Percentiles rank a stretch among this genome's conserved stretches.
These are phyloP conservation scores for Psidium guajava DNA, from an alignment of 345 rosid species.

Conservation along the genomic window DNA sequence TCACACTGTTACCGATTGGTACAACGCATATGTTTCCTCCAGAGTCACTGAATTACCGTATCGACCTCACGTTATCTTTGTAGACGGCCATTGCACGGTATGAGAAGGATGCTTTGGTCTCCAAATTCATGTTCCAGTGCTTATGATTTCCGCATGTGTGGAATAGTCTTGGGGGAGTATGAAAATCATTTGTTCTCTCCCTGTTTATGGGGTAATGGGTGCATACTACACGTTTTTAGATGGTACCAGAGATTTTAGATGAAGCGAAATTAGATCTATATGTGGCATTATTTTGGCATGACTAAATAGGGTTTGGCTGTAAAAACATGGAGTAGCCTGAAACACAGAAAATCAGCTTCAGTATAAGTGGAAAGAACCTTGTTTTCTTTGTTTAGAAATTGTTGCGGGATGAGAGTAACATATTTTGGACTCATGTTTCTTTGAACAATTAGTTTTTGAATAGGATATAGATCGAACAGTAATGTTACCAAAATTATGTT, in stretches of 20 bases:
- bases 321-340: not conserved
- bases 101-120: not conserved
- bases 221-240: not conserved
- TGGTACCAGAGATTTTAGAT: not conserved
- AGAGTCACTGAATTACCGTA: slow-evolving; percentile 73
- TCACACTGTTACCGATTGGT: slow-evolving; percentile 96
- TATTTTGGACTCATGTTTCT: not conserved
- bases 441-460: not conserved
- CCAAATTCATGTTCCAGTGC: not conserved
- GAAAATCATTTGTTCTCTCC: not conserved
- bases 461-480: not conserved
- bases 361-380: not conserved
- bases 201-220: not conserved
- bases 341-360: not conserved
- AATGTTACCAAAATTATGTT: not conserved
- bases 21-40: slow-evolving; percentile 76
- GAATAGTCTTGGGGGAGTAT: not conserved
- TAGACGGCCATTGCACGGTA: slow-evolving; percentile 87
- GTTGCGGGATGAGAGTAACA: not conserved
- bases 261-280: not conserved
- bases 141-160: not conserved
- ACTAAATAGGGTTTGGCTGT: not conserved
- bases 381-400: not conserved
- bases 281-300: not conserved
- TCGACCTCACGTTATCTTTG: slow-evolving; percentile 70